Base-by-base conservation (phyloP, 495 filamentous ascomycete species). In the Tuber umbilicatum region DNA sequence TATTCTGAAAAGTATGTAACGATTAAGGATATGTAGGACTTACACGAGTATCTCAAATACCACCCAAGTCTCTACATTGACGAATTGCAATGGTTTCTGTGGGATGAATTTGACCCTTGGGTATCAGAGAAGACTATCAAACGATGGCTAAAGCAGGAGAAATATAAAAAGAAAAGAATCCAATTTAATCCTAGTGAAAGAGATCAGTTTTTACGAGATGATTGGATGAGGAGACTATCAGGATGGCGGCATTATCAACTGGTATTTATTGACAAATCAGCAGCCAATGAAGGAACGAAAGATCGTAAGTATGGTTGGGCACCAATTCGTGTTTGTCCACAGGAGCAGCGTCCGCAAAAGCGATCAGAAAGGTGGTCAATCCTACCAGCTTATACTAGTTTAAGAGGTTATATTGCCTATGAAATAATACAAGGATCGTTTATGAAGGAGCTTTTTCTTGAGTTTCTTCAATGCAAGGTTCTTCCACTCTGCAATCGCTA, bases 211-310 rank as follows among this genome's bases (percentile, higher is more conserved):
- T 43, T 64, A 73, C 43, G 14, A 9, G 45, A 16, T 6, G 42
- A 68, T 60, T 67, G 43, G 47, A 2, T 35, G 1, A 16, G 71
- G 4, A 21, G 16, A 40, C 39, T 40, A 2, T 1, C 42, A 12
- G 35, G 10, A 5, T 40, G 40, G 38, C 0, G 9, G 39, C 9
- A 40, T 9, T 40, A 3, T 40, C 9, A 40, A 40, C 39, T 73
- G 21, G 17, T 73, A 41, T 73, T 73, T 73, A 5, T 64, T 10
- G 71, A 64, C 21, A 47, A 73, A 73, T 60, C 17, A 2, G 31
- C 71, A 39, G 43, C 31, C 35, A 73, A 73, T 16, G 47, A 73
- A 21, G 1, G n/a, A 23, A 37, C 31, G 1, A 19, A 5, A 23
- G 71, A 73, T 39, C 23, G 23, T 7, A 67, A 73, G 39, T 31